Evolutionary conservation across 495 filamentous ascomycete species (phyloP), one percentile per base, ranked within the genome.

Genomic region (Aspergillus funiculosus): DNA sequence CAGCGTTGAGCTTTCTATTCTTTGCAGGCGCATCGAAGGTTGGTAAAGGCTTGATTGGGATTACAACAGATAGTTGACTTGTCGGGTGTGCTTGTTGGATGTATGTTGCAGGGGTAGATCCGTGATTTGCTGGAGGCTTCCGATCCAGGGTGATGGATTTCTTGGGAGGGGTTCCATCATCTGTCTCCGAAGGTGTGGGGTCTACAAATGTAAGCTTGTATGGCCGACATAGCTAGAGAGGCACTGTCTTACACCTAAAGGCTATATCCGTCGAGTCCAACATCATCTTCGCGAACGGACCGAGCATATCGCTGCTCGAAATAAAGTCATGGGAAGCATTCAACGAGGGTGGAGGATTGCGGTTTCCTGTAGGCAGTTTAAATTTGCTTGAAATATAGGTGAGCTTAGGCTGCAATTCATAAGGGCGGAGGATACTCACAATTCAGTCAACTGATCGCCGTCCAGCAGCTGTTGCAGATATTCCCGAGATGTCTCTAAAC

Each of bases 401-500:
- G 17, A 54, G 50, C 59, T 41, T 17, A 22, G 9, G 28, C 41
- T 26, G 54, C 41, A 25, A 53, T 32, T 28, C 14, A 50, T 24
- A 45, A 35, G 21, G 14, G n/a, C 19, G 40, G 10, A 19, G 21
- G 25, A 48, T 34, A 53, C 82, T 65, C 73, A 89, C 85, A 81
- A 86, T 62, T 89, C 75, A 13, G 86, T 83, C 50, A 88, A 66
- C 28, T 81, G 77, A 29, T 79, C 76, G 7, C 76, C 77, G 58
- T 81, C 77, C 42, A 89, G 64, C 42, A 87, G 71, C 49, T 82
- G 78, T 52, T 86, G 82, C 34, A 92, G 66, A 52, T 86, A 80
- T 56, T 78, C 66, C 30, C 85, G 72, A 11, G 68, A 69, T 6
- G 71, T 69, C 46, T 68, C 67, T 43, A 71, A 49, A 18, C 60